phyloP scores from a whole-genome alignment of 2,329 filamentous ascomycete species.

The Lasiodiplodia gonubiensis region DNA sequence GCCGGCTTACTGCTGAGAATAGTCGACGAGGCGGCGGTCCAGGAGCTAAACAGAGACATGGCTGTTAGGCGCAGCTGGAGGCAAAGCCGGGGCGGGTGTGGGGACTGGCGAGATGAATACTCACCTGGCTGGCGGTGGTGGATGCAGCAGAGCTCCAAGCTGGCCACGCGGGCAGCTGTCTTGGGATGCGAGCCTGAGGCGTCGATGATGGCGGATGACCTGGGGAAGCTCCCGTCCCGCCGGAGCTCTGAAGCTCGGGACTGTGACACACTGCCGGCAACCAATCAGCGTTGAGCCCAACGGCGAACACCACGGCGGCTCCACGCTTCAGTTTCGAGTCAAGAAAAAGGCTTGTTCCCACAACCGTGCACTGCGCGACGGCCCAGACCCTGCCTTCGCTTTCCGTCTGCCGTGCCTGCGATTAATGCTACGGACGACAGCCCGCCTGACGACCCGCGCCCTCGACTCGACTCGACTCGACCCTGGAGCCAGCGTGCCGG shows the following conservation, averaged over 20 bases:
- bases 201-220: background rate
- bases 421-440: background rate
- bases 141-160: background rate
- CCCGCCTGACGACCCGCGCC: constrained; percentile 2
- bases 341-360: constrained; percentile 13
- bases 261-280: background rate
- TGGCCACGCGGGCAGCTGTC: constrained; percentile 12
- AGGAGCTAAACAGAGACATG: constrained; percentile 16
- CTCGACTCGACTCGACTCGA: background rate
- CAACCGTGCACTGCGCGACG: background rate
- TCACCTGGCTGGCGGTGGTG: background rate
- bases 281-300: background rate
- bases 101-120: background rate
- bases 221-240: background rate
- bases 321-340: constrained; percentile 12
- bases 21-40: constrained; percentile 7
- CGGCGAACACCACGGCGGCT: constrained; percentile 2
- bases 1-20: background rate
- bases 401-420: background rate
- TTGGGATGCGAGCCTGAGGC: background rate
- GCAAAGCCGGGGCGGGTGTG: background rate
- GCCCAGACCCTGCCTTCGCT: background rate
- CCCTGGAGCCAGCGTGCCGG: background rate
- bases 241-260: background rate
- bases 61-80: background rate